phyloP scores from a whole-genome alignment of 202 grass and related monocot genomes.

The Schoenoplectus triqueter region DNA sequence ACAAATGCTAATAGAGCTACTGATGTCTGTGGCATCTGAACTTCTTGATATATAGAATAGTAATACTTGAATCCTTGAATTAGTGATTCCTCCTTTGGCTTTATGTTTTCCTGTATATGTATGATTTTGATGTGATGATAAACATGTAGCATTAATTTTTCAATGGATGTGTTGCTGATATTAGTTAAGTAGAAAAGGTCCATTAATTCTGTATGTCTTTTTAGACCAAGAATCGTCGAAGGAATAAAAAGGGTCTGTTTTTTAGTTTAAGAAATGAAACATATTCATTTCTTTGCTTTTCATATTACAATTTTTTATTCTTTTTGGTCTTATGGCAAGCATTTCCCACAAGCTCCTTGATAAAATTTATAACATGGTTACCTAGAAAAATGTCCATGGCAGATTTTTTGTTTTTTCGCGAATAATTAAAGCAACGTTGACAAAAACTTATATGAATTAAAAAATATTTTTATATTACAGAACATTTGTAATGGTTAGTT shows the following conservation, averaged over 20 bases:
- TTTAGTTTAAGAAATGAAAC: slow-evolving; percentile 8
- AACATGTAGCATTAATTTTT: slow-evolving; percentile 12
- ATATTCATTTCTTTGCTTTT: slow-evolving; percentile 2
- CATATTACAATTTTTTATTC: not conserved
- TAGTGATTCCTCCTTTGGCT: slow-evolving; percentile 28
- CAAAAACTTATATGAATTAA: not conserved
- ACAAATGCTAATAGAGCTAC: slow-evolving; percentile 16
- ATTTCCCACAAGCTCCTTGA: not conserved
- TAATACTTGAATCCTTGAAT: slow-evolving; percentile 27
- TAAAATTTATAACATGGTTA: not conserved
- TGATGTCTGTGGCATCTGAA: slow-evolving; percentile 16
- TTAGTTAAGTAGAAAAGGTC: not conserved
- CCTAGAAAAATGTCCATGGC: not conserved
- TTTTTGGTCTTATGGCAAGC: not conserved
- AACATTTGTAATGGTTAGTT: not conserved
- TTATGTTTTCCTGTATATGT: slow-evolving; percentile 22
- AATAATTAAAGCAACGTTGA: not conserved
- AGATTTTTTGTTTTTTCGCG: not conserved
- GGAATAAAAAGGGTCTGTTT: not conserved
- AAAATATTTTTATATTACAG: not conserved
- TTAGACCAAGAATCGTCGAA: not conserved
- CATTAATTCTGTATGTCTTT: not conserved
- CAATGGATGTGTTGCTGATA: slow-evolving; percentile 15
- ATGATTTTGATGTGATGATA: slow-evolving; percentile 13
- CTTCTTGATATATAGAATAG: slow-evolving; percentile 34